Conservation (phyloP, 2,329 filamentous ascomycete genomes). For the Colletotrichum simmondsii region DNA sequence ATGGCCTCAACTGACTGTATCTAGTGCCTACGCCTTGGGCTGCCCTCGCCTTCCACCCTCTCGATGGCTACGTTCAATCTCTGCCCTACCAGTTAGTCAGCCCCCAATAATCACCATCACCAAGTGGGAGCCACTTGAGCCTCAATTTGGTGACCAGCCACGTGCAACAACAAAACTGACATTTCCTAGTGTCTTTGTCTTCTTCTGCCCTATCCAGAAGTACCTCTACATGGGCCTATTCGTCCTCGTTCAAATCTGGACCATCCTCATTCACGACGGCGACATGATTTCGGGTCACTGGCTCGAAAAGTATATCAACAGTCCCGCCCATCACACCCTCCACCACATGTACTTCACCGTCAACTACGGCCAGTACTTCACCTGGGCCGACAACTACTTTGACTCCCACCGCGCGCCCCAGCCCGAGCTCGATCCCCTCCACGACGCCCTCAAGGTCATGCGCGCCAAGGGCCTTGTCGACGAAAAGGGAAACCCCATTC, state of each 20-base stretch:
- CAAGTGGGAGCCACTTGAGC: neutral
- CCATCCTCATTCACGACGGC: slow-evolving; percentile 60
- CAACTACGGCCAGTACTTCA: slow-evolving; percentile 62
- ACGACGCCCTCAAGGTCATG: slow-evolving; percentile 56
- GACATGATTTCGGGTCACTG: slow-evolving; percentile 60
- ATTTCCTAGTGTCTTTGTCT: slow-evolving; percentile 51
- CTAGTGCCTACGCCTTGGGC: slow-evolving; percentile 58
- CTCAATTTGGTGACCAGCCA: neutral
- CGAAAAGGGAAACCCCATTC: slow-evolving; percentile 52
- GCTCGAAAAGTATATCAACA: slow-evolving; percentile 59
- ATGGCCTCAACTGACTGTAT: neutral
- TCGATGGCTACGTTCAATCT: slow-evolving; percentile 58
- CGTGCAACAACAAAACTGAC: slow-evolving; percentile 20
- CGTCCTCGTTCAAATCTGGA: slow-evolving; percentile 58
- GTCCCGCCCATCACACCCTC: slow-evolving; percentile 58
- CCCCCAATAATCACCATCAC: neutral
- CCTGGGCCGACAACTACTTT: slow-evolving; percentile 57
- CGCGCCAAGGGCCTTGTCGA: slow-evolving; percentile 56
- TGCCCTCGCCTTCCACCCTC: slow-evolving; percentile 58
- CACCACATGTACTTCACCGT: slow-evolving; percentile 62
- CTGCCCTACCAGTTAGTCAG: slow-evolving; percentile 56
- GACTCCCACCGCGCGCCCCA: slow-evolving; percentile 55
- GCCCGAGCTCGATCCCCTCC: slow-evolving; percentile 55
- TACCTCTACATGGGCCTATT: slow-evolving; percentile 58
- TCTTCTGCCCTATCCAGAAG: slow-evolving; percentile 57